Base-by-base conservation (phyloP, 139 green algal species). In the Closterium sp. region DNA sequence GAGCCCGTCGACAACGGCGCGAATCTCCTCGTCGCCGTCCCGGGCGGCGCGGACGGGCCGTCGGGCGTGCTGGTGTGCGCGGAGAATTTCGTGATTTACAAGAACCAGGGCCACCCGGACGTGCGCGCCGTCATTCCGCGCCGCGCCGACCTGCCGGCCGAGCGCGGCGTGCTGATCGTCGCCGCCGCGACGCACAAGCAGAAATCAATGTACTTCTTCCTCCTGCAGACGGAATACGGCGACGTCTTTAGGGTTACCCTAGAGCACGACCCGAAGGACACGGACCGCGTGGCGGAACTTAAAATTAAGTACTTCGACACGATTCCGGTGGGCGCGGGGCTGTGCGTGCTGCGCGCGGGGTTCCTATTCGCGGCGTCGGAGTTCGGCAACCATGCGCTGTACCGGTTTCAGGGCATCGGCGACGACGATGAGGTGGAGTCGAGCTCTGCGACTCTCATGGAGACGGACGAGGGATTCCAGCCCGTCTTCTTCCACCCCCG, bases 51-150 rank as follows among this genome's bases (percentile, higher is more conserved):
- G 28, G 97, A 99, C 91, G 96, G 97, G 9, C 96, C 93, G 31
- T 97, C 97, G 1, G 98, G 98, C 50, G 97, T 99, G 89, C 95
- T 99, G 62, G 97, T 99, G 91, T 98, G 97, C 89, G 96, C 96
- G 21, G 98, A 99, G 93, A 99, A 99, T 95, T 99, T 99, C 95
- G 95, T 99, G 70, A 96, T 99, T 7, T 99, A 99, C 96, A 97
- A 96, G 93, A 97, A 98, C 91, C 92, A 98, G 91, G 92, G 91
- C 10, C 92, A 96, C 79, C 89, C 93, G 1, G 96, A 98, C 70
- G 93, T 99, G 88, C 96, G 97, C 3, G 97, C 97, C 22, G 97
- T 99, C 89, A 98, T 99, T 88, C 98, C 98, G 5, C 96, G 98
- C 5, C 96, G 98, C 86, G 94, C 92, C 38, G 96, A 96, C 93